These are phyloP conservation scores for Nectriaceae sp. DNA, from an alignment of 2,329 filamentous ascomycete genomes.

Conservation along the genomic window DNA sequence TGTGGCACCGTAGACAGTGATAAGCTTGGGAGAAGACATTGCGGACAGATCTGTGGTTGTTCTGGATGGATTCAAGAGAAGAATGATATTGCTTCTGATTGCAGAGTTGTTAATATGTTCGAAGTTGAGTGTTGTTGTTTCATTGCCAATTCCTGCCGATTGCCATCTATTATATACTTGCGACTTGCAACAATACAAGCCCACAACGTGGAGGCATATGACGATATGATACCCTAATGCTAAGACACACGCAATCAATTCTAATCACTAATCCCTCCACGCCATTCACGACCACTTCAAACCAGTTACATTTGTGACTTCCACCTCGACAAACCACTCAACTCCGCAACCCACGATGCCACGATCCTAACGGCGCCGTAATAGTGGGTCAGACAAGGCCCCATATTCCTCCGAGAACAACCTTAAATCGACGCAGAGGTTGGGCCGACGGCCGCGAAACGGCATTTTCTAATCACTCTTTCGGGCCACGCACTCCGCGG, in stretches of 20 bases:
- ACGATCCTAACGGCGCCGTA: constrained; percentile 5
- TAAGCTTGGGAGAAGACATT: constrained; percentile 30
- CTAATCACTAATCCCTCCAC: too few species aligned
- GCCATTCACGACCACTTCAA: too few species aligned
- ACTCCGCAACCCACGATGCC: constrained; percentile 12
- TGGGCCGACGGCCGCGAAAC: background rate
- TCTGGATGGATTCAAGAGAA: background rate
- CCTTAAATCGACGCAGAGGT: background rate
- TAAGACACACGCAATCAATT: constrained; percentile 2
- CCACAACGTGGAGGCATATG: too few species aligned
- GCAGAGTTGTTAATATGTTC: constrained; percentile 5
- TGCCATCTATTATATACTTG: too few species aligned
- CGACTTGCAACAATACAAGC: too few species aligned
- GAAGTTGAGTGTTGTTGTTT: too few species aligned
- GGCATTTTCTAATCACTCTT: constrained; percentile 16
- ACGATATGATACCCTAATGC: background rate
- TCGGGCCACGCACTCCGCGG: constrained; percentile 13
- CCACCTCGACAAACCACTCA: constrained; percentile 4
- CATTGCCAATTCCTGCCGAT: too few species aligned
- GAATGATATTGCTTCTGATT: background rate
- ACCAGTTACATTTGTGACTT: too few species aligned
- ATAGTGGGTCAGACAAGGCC: constrained; percentile 11
- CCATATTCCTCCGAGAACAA: constrained; percentile 16
- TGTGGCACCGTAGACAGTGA: constrained; percentile 36
- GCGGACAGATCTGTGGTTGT: background rate